Percentiles rank a stretch among this genome's conserved stretches.
These are phyloP conservation scores for Entoloma clypeatum DNA, from an alignment of 1,284 basidiomycete genomes.

Conservation along the genomic window DNA sequence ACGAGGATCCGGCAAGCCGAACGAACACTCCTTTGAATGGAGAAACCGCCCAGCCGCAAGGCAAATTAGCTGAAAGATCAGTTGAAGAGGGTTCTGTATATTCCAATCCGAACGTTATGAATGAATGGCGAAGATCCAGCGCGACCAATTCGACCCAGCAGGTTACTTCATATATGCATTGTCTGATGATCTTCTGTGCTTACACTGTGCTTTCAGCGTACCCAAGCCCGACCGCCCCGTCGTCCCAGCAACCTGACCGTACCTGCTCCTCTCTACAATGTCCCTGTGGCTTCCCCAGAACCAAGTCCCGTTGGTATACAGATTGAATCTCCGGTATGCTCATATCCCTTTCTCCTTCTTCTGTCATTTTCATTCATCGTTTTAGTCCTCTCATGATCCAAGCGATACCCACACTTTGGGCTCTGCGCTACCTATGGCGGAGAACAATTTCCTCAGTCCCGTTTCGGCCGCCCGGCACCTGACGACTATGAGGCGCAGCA, in stretches of 20 bases:
- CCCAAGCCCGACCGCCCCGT: slow-evolving; percentile 10
- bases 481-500: too few relatives aligned
- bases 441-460: slow-evolving; percentile 15
- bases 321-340: slow-evolving; percentile 30
- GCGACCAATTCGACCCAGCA: slow-evolving; percentile 15
- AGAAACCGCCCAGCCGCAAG: slow-evolving; percentile 6
- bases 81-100: slow-evolving; percentile 12
- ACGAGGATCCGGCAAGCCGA: slow-evolving; percentile 32
- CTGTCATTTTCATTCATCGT: background rate
- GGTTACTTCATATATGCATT: slow-evolving; percentile 19
- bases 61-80: slow-evolving; percentile 1
- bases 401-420: slow-evolving; percentile 16
- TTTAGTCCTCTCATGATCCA: slow-evolving; percentile 22
- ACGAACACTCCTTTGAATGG: slow-evolving; percentile 26
- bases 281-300: slow-evolving; percentile 6
- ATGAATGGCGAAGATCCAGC: slow-evolving; percentile 20
- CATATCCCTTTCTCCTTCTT: slow-evolving; percentile 5
- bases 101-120: slow-evolving; percentile 15
- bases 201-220: slow-evolving; percentile 1
- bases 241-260: slow-evolving; percentile 22
- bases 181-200: background rate
- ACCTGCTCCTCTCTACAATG: slow-evolving; percentile 18
- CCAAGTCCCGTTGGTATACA: slow-evolving; percentile 17
- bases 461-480: too few relatives aligned
- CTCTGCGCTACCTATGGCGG: slow-evolving; percentile 10